Conservation (phyloP, 2,329 filamentous ascomycete species). For the Emmonsiellopsis sp. region DNA sequence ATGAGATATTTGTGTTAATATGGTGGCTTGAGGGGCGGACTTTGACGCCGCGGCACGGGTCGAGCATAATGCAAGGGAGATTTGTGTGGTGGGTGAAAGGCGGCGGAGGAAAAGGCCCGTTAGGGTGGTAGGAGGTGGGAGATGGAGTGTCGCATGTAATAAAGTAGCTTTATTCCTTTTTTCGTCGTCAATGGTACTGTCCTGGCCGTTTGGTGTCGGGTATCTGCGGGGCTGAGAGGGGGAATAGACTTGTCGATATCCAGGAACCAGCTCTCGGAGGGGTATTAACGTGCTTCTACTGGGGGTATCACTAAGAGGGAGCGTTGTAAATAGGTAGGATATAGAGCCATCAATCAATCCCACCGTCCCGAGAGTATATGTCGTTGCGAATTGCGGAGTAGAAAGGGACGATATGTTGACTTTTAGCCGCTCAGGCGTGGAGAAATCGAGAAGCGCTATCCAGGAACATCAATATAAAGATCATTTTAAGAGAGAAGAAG, state of each 20-base stretch:
- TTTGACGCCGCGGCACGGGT: constrained; percentile 33
- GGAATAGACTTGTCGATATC: constrained; percentile 65
- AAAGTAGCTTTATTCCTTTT: constrained; percentile 31
- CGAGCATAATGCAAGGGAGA: constrained; percentile 58
- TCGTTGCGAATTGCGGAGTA: constrained; percentile 86
- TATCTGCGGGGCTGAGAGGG: constrained; percentile 26
- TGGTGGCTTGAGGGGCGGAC: constrained; percentile 36
- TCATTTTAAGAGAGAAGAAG: not conserved
- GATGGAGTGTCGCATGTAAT: constrained; percentile 37
- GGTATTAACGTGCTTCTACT: constrained; percentile 68
- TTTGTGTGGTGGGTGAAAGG: constrained; percentile 65
- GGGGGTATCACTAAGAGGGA: constrained; percentile 57
- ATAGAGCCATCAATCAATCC: constrained; percentile 94
- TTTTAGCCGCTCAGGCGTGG: constrained; percentile 73
- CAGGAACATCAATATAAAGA: not conserved
- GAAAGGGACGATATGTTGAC: constrained; percentile 85
- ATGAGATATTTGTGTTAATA: constrained; percentile 47
- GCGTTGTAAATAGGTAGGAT: constrained; percentile 88
- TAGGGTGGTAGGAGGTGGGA: constrained; percentile 65
- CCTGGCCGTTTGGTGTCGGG: constrained; percentile 11
- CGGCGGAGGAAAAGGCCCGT: constrained; percentile 78
- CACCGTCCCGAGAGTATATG: constrained; percentile 81
- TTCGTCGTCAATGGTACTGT: not conserved
- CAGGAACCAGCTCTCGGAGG: constrained; percentile 66
- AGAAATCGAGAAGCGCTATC: constrained; percentile 75